Percentiles rank a stretch among this genome's conserved stretches.
Evolutionary conservation across 1,284 basidiomycete genomes (phyloP).

Genomic region (Microbotryum saponariae): DNA sequence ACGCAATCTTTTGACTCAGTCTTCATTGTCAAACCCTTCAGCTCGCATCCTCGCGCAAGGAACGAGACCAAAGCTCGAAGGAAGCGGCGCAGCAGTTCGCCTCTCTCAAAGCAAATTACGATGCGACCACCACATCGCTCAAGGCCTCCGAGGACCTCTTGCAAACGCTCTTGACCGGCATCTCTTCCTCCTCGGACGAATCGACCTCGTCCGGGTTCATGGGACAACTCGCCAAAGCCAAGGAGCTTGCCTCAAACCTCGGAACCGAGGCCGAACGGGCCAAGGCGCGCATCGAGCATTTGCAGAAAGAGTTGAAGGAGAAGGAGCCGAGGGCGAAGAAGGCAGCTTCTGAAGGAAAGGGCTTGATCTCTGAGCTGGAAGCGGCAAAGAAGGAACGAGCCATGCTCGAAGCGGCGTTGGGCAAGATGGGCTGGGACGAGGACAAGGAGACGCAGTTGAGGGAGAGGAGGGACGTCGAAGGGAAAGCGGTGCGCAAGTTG

Average conservation of each 20-base stretch:
- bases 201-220: conserved; percentile 81
- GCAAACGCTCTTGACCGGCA: conserved; percentile 86
- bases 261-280: conserved; percentile 79
- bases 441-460: conserved; percentile 66
- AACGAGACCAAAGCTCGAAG: conserved; percentile 54
- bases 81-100: conserved; percentile 56
- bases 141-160: conserved; percentile 82
- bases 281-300: conserved; percentile 67
- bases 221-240: conserved; percentile 89
- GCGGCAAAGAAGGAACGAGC: conserved; percentile 57
- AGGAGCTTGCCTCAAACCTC: conserved; percentile 64
- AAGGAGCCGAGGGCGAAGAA: conserved; percentile 75
- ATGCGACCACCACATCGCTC: conserved; percentile 58
- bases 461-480: conserved; percentile 52
- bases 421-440: conserved; percentile 66
- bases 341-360: conserved; percentile 75
- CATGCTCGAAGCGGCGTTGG: conserved; percentile 51
- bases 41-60: conserved; percentile 27
- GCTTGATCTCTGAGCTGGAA: conserved; percentile 58
- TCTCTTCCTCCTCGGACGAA: conserved; percentile 57
- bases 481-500: conserved; percentile 53
- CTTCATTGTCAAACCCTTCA: background rate
- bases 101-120: conserved; percentile 57
- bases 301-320: conserved; percentile 68
- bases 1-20: background rate